Conservation (phyloP, 2,329 filamentous ascomycete species). For the Trichoderma sp. region DNA sequence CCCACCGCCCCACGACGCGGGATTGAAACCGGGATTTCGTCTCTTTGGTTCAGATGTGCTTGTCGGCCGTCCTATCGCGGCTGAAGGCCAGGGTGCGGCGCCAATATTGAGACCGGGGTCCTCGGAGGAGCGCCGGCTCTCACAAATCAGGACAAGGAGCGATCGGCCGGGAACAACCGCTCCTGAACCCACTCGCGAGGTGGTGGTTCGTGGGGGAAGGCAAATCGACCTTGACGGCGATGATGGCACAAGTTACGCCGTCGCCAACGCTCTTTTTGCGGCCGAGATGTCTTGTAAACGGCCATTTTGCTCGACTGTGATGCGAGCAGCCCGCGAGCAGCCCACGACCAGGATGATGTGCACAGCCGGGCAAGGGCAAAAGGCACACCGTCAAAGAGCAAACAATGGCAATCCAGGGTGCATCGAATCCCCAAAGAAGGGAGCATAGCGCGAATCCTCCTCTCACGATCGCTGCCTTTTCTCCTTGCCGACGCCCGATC, state of each 20-base stretch:
- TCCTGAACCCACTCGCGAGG: neutral
- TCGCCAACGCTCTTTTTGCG: neutral
- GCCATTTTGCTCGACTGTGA: neutral
- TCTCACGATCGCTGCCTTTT: neutral
- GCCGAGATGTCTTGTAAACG: neutral
- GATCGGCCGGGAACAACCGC: slow-evolving; percentile 6
- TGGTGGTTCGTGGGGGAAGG: neutral
- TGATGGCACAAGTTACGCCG: neutral
- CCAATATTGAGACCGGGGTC: neutral
- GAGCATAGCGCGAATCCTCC: neutral
- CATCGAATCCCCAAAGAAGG: neutral
- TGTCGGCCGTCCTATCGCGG: too few relatives aligned
- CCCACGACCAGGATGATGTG: neutral
- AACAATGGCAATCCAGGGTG: neutral
- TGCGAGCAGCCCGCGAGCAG: neutral
- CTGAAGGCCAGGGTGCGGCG: neutral
- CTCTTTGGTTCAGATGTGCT: neutral
- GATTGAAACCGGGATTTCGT: neutral
- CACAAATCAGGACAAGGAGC: neutral
- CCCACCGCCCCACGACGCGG: neutral
- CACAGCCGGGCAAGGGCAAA: neutral
- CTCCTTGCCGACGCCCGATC: slow-evolving; percentile 16
- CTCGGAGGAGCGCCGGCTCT: neutral
- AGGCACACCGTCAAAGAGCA: neutral
- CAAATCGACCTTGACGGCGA: neutral